Base-by-base conservation (phyloP, 352 stramenopile genomes). In the Phytophthora tubulina region DNA sequence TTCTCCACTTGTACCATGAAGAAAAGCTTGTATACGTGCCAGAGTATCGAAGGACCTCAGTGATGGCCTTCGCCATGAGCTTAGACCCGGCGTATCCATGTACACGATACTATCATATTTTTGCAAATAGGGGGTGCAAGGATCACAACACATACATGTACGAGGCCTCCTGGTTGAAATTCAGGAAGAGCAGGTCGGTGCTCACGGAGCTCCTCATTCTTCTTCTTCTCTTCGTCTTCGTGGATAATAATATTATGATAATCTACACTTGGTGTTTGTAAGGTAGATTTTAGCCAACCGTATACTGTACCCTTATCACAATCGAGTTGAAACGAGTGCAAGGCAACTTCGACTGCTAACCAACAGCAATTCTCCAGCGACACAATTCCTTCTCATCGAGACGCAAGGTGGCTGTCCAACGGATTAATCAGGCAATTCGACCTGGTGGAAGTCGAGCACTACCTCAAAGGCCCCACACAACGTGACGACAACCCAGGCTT, bases 101-200 rank as follows among this genome's bases (percentile, higher is more conserved):
- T 79, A 79, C 6, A 62, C 58, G 9, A 42, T 8, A 35, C 11
- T 13, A 17, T 9, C 17, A 27, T 14, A 69, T 11, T 21, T 42
- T 32, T 4, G 33, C 36, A 27, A 36, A n/a, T 33, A 48, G 6
- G 9, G 32, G 0, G 78, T 9, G 21, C 14, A 51, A 33, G 5
- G 9, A 33, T 33, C 21, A 35, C 33, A 41, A 31, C 31, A 65
- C 88, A 27, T 27, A 27, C 21, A 27, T 27, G 72, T 79, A 95
- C 88, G 89, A 94, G 10, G 93, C 93, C 65, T 98, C 92, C 65
- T 98, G 93, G 75, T 98, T 98, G 63, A 98, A 96, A 83, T 91
- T 95, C 49, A 97, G 77, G 76, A 94, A 97, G 79, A 96, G 90
- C 69, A 96, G 71, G 53, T 95, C 85, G 42, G 62, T 73, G 56